phyloP scores from a whole-genome alignment of 164 flowering plant species.

The Akebia trifoliata region DNA sequence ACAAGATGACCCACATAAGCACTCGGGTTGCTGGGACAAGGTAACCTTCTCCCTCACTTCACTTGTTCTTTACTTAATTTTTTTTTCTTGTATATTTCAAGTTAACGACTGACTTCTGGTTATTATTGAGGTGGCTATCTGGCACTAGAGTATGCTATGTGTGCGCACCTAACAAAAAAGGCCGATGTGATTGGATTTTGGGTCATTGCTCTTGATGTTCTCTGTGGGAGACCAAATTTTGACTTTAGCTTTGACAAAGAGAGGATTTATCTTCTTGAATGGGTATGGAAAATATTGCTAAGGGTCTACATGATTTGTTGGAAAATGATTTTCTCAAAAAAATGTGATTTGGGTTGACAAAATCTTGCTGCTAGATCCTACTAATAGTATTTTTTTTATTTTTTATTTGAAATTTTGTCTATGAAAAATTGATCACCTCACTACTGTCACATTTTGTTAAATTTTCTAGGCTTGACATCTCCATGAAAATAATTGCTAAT shows the following conservation, averaged over 20 bases:
- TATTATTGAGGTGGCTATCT: slow-evolving; percentile 39
- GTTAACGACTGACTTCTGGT: background rate
- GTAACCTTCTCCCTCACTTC: too few relatives aligned
- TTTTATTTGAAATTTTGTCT: too few relatives aligned
- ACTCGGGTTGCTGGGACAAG: slow-evolving; percentile 65
- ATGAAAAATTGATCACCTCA: too few relatives aligned
- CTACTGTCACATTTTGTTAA: background rate
- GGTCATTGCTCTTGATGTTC: slow-evolving; percentile 25
- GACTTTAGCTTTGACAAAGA: slow-evolving; percentile 20
- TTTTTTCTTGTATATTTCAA: background rate
- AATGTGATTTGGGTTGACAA: too few relatives aligned
- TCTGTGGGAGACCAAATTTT: slow-evolving; percentile 27
- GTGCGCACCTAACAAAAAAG: slow-evolving; percentile 32
- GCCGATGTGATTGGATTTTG: slow-evolving; percentile 34
- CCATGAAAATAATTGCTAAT: slow-evolving; percentile 26
- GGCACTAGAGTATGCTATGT: slow-evolving; percentile 35
- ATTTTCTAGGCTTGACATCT: slow-evolving; percentile 46
- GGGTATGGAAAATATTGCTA: slow-evolving; percentile 17
- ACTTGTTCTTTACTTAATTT: background rate
- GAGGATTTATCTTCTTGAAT: slow-evolving; percentile 30
- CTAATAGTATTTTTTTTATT: too few relatives aligned
- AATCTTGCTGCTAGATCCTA: too few relatives aligned
- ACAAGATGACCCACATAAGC: slow-evolving; percentile 56
- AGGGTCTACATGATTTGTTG: background rate
- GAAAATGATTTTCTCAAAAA: too few relatives aligned